Conservation (phyloP, 2,329 filamentous ascomycete species). For the Fusarium sp. region DNA sequence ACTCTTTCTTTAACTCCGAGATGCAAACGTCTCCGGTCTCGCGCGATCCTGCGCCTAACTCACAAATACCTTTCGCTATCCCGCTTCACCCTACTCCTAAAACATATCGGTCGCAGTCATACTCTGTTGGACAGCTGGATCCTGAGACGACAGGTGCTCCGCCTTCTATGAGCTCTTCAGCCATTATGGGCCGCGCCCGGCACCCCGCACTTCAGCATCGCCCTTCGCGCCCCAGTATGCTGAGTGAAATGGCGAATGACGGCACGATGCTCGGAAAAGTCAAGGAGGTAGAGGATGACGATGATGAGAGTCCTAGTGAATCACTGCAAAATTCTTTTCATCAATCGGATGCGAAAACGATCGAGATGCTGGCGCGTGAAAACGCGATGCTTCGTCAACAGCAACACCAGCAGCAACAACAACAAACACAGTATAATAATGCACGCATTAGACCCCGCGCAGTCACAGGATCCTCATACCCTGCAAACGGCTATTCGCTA, state of each 20-base stretch:
- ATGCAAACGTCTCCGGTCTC: constrained; percentile 63
- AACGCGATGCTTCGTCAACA: constrained; percentile 69
- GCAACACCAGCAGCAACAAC: constrained; percentile 44
- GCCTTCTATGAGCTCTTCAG: constrained; percentile 57
- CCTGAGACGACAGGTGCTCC: constrained; percentile 63
- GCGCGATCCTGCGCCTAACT: constrained; percentile 64
- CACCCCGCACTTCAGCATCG: constrained; percentile 81
- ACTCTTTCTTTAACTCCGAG: constrained; percentile 63
- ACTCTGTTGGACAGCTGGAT: constrained; percentile 92
- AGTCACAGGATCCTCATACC: constrained; percentile 65
- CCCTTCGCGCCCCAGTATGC: constrained; percentile 80
- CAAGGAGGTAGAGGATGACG: constrained; percentile 75
- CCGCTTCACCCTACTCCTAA: constrained; percentile 91
- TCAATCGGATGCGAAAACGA: constrained; percentile 70
- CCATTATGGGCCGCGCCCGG: constrained; percentile 64
- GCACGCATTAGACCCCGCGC: constrained; percentile 67
- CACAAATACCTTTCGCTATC: constrained; percentile 86
- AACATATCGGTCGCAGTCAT: constrained; percentile 94
- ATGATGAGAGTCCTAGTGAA: constrained; percentile 68
- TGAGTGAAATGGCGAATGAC: constrained; percentile 77
- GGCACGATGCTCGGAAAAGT: constrained; percentile 73
- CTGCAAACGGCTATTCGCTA: constrained; percentile 68
- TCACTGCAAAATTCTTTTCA: constrained; percentile 60
- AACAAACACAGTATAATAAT: constrained; percentile 66
- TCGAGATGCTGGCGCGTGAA: constrained; percentile 71